phyloP scores from a whole-genome alignment of 2,329 filamentous ascomycete genomes.

The Aspergillus aculeatus region DNA sequence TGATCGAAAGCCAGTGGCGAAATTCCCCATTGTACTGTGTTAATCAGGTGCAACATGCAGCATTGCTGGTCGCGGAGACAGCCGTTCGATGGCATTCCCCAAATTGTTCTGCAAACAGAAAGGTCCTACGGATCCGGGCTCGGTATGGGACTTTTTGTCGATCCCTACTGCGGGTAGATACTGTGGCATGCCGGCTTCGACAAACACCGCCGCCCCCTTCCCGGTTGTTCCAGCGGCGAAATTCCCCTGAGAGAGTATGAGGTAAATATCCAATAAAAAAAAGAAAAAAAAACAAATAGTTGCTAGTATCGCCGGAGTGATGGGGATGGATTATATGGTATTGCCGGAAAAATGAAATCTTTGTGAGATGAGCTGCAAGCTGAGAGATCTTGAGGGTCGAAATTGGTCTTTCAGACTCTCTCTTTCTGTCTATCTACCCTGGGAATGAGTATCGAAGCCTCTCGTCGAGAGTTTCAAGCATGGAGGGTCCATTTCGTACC shows the following conservation, averaged over 20 bases:
- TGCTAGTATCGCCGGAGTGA: not conserved
- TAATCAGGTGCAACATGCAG: not conserved
- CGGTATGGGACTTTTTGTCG: not conserved
- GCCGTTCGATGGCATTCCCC: not conserved
- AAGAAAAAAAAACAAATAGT: not conserved
- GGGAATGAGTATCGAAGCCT: not conserved
- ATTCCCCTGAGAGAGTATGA: not conserved
- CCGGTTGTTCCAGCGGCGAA: conserved; percentile 1
- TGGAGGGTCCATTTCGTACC: not conserved
- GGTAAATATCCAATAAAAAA: not conserved
- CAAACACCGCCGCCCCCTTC: conserved; percentile 2
- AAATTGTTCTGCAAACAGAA: conserved; percentile 4
- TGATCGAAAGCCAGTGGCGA: not conserved
- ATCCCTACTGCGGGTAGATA: conserved; percentile 4
- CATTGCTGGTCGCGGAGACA: not conserved
- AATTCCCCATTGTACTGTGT: not conserved
- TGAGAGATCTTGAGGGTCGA: no score
- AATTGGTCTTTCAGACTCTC: no score
- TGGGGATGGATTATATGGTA: not conserved
- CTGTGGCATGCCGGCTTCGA: conserved; percentile 6
- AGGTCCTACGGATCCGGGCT: not conserved
- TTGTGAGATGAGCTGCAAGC: not conserved
- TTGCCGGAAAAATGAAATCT: not conserved
- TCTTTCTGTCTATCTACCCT: no score
- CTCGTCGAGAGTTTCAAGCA: not conserved